A percentile compares a stretch with the other conserved stretches of the same genome.
Evolutionary conservation across 352 stramenopile species (phyloP).

Genomic region (Phytophthora fragariaefolia): DNA sequence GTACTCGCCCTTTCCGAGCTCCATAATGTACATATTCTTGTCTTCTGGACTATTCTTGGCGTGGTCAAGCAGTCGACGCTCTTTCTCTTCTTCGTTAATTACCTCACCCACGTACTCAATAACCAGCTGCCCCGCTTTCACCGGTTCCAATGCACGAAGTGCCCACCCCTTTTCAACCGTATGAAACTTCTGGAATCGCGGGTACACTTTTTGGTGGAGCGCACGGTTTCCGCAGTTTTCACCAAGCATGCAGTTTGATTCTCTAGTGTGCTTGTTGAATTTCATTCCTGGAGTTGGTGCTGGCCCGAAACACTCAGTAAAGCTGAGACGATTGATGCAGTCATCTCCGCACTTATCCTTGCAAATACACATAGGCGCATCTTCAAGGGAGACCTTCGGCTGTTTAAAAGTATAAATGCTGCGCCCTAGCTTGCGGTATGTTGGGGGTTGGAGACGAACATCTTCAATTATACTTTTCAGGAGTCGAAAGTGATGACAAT

Average conservation of each 20-base stretch:
- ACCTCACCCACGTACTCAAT: constrained; percentile 96
- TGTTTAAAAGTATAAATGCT: constrained; percentile 92
- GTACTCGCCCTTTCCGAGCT: constrained; percentile 91
- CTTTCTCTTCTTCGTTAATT: constrained; percentile 94
- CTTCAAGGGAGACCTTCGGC: constrained; percentile 73
- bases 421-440: constrained; percentile 75
- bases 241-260: constrained; percentile 92
- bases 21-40: constrained; percentile 98
- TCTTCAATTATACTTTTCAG: constrained; percentile 70
- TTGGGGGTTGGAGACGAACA: constrained; percentile 74
- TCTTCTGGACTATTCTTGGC: constrained; percentile 90
- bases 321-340: constrained; percentile 94
- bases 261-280: constrained; percentile 71
- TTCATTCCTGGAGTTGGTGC: constrained; percentile 64
- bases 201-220: constrained; percentile 85
- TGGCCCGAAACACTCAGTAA: constrained; percentile 92
- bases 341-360: constrained; percentile 87
- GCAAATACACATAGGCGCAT: constrained; percentile 82
- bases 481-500: constrained; percentile 87
- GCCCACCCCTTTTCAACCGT: constrained; percentile 92
- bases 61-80: constrained; percentile 86
- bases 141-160: constrained; percentile 78
- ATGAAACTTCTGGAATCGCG: constrained; percentile 77
- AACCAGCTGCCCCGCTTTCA: constrained; percentile 89
- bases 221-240: constrained; percentile 92